These are phyloP conservation scores for Ligustrum vulgare DNA, from an alignment of 257 asterid species.

Conservation along the genomic window DNA sequence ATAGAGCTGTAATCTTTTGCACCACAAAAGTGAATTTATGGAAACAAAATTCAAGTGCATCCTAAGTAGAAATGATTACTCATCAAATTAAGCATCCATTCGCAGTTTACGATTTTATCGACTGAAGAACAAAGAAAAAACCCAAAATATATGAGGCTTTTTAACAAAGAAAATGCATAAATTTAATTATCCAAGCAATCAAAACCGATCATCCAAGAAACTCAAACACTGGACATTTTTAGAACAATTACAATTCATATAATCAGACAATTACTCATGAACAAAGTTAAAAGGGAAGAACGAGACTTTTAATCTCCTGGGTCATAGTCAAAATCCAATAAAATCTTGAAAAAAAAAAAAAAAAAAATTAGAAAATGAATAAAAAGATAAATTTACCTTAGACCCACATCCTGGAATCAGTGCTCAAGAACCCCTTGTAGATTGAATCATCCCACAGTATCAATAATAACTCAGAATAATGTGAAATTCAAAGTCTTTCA, in stretches of 20 bases:
- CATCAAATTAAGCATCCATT: conserved; percentile 21
- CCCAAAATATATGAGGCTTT: conserved; percentile 7
- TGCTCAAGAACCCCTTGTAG: conserved; percentile 47
- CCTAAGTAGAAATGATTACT: conserved; percentile 33
- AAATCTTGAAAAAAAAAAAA: conserved; percentile 38
- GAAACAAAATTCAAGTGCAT: conserved; percentile 21
- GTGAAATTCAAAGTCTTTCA: conserved; percentile 45
- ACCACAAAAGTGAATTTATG: neutral
- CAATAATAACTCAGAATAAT: conserved; percentile 45
- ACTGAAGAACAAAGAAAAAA: conserved; percentile 16
- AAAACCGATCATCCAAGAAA: conserved; percentile 18
- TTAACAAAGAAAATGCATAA: conserved; percentile 30
- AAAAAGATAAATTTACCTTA: conserved; percentile 56
- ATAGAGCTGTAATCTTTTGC: conserved; percentile 5
- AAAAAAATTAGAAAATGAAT: neutral
- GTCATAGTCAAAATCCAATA: conserved; percentile 50
- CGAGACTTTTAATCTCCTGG: conserved; percentile 21
- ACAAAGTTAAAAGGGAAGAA: conserved; percentile 24
- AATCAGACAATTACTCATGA: conserved; percentile 26
- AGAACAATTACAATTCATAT: conserved; percentile 25
- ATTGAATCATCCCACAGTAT: conserved; percentile 50
- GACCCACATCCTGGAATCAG: conserved; percentile 72
- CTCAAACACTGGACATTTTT: conserved; percentile 23
- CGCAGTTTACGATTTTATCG: conserved; percentile 21
- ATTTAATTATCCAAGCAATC: conserved; percentile 29